phyloP scores from a whole-genome alignment of 495 filamentous ascomycete species.

The Penicillium maclennaniae region DNA sequence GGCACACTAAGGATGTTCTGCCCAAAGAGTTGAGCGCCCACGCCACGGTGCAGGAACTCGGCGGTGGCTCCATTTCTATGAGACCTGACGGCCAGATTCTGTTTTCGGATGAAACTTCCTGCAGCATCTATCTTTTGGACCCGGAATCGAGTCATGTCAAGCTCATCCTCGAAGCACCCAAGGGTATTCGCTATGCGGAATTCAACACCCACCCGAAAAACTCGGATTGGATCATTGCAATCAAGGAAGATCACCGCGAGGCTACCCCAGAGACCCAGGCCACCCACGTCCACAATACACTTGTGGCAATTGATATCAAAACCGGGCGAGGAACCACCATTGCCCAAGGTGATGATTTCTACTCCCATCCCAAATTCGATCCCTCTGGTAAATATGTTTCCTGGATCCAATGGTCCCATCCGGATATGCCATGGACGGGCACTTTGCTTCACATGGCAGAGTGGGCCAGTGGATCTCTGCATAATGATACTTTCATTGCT shows the following conservation, averaged over 20 bases:
- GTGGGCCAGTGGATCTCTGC: slow-evolving; percentile 26
- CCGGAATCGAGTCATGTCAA: slow-evolving; percentile 21
- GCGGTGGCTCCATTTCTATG: slow-evolving; percentile 27
- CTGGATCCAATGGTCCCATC: slow-evolving; percentile 51
- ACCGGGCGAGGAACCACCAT: slow-evolving; percentile 15
- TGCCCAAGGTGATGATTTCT: slow-evolving; percentile 44
- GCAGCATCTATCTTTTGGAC: slow-evolving; percentile 34
- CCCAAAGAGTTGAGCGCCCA: slow-evolving; percentile 36
- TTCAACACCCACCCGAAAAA: slow-evolving; percentile 32
- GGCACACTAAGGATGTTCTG: slow-evolving; percentile 33
- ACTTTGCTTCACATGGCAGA: slow-evolving; percentile 37
- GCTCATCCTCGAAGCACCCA: slow-evolving; percentile 16
- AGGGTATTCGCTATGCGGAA: slow-evolving; percentile 35
- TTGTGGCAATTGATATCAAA: slow-evolving; percentile 23
- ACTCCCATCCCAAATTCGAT: slow-evolving; percentile 45
- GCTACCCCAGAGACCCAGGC: slow-evolving; percentile 29
- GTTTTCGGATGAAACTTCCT: slow-evolving; percentile 36
- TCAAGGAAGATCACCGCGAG: slow-evolving; percentile 45
- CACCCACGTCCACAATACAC: slow-evolving; percentile 21
- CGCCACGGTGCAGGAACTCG: slow-evolving; percentile 41
- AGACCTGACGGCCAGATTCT: slow-evolving; percentile 33
- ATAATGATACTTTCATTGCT: slow-evolving; percentile 22
- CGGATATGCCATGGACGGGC: slow-evolving; percentile 47
- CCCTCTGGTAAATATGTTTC: slow-evolving; percentile 38
- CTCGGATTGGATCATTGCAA: slow-evolving; percentile 36